Conservation (phyloP, 2,329 filamentous ascomycete genomes). For the Coniochaeta sp. region DNA sequence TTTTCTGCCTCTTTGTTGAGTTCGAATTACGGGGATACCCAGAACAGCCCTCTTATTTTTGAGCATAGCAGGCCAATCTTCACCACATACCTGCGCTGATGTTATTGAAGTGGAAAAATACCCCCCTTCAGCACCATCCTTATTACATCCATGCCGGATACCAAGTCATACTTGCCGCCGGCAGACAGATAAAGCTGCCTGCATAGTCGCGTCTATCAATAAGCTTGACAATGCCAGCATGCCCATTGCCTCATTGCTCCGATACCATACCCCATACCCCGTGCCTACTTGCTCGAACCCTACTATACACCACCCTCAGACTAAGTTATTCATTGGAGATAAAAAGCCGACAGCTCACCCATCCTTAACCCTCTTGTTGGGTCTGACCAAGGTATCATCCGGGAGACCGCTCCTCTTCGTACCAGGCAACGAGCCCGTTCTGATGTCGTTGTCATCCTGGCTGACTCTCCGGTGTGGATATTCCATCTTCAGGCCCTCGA, state of each 20-base stretch:
- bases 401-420: constrained; percentile 83
- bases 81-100: background rate
- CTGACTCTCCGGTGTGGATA: constrained; percentile 88
- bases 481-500: constrained; percentile 79
- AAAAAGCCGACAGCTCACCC: constrained; percentile 6
- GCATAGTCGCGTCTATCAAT: background rate
- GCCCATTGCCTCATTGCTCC: background rate
- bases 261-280: background rate
- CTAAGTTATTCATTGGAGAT: background rate
- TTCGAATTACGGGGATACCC: constrained; percentile 11
- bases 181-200: background rate
- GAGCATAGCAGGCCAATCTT: background rate
- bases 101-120: background rate
- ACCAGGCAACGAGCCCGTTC: constrained; percentile 80
- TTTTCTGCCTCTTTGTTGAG: background rate
- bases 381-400: constrained; percentile 66
- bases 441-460: constrained; percentile 92
- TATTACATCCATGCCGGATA: background rate
- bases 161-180: background rate
- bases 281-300: background rate
- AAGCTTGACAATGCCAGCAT: background rate
- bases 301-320: background rate
- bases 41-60: background rate
- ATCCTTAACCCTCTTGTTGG: constrained; percentile 56
- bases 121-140: background rate